A percentile compares a stretch with the other conserved stretches of the same genome.
phyloP scores from a whole-genome alignment of 352 stramenopile species.

The Nannochloropsis limnetica region DNA sequence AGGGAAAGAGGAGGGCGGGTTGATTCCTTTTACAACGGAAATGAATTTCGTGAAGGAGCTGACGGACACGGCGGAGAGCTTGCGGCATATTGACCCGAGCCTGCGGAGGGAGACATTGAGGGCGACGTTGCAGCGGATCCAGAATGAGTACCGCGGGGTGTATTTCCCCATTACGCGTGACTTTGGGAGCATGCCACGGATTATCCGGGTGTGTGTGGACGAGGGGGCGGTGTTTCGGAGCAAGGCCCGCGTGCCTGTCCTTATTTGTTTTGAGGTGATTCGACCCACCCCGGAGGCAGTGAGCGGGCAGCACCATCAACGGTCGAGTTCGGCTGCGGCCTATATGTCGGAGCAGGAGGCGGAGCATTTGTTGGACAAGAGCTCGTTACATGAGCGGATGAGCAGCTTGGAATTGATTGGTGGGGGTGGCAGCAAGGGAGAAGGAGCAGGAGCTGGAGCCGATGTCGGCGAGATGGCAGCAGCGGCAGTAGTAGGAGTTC shows the following conservation, averaged over 20 bases:
- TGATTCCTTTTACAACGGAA: background rate
- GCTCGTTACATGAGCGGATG: background rate
- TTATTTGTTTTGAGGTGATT: slow-evolving; percentile 23
- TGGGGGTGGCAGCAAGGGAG: background rate
- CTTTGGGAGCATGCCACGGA: slow-evolving; percentile 7
- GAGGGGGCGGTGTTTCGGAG: background rate
- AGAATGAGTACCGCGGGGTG: background rate
- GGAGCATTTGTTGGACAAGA: slow-evolving; percentile 12
- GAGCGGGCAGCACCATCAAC: background rate
- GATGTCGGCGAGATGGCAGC: background rate
- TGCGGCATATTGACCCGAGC: background rate
- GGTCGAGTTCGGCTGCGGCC: background rate
- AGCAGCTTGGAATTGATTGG: background rate
- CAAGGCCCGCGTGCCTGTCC: background rate
- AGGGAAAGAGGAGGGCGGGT: background rate
- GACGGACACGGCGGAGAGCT: background rate
- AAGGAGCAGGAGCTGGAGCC: background rate
- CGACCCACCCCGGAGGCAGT: background rate
- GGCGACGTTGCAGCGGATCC: background rate
- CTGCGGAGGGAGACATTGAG: background rate
- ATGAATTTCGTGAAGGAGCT: slow-evolving; percentile 24
- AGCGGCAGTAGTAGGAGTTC: background rate
- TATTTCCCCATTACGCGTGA: slow-evolving; percentile 17
- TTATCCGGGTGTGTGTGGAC: slow-evolving; percentile 14
- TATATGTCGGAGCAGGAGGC: slow-evolving; percentile 27